Conservation (phyloP, 1,139 yeast species). For the Diutina mesorugosa region DNA sequence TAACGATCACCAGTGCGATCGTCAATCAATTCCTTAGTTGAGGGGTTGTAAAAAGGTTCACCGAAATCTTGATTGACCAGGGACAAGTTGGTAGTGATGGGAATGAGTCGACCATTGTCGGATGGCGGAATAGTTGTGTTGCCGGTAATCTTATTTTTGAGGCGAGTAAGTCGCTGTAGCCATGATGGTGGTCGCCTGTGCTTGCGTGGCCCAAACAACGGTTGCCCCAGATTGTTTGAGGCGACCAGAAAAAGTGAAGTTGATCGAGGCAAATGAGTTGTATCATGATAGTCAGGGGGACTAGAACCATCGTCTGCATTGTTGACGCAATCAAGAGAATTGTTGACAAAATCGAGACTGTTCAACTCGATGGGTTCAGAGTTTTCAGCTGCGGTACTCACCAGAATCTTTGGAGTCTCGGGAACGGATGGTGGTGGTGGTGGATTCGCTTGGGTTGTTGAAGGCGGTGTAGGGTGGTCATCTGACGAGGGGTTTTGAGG, state of each 20-base stretch:
- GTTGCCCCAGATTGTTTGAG: not conserved
- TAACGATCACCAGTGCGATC: slow-evolving; percentile 59
- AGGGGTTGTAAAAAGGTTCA: not conserved
- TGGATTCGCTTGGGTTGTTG: too few species aligned
- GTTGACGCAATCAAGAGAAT: not conserved
- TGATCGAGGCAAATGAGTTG: not conserved
- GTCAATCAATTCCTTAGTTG: slow-evolving; percentile 26
- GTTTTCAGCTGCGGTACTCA: not conserved
- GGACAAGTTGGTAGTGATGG: not conserved
- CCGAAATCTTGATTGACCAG: not conserved
- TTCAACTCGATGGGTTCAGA: slow-evolving; percentile 3
- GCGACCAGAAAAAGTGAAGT: not conserved
- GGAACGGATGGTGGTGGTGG: not conserved
- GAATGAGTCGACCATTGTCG: not conserved
- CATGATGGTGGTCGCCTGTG: not conserved
- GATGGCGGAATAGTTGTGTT: not conserved
- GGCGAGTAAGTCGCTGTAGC: not conserved
- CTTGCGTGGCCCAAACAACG: not conserved
- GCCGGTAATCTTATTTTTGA: slow-evolving; percentile 2
- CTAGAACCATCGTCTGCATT: not conserved
- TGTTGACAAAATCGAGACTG: not conserved
- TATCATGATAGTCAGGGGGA: not conserved
- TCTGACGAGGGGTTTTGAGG: slow-evolving; percentile 1
- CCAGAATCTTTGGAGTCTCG: not conserved
- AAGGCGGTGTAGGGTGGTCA: not conserved